Conservation (phyloP, 2,329 filamentous ascomycete species). For the Hyphodiscus sp. region DNA sequence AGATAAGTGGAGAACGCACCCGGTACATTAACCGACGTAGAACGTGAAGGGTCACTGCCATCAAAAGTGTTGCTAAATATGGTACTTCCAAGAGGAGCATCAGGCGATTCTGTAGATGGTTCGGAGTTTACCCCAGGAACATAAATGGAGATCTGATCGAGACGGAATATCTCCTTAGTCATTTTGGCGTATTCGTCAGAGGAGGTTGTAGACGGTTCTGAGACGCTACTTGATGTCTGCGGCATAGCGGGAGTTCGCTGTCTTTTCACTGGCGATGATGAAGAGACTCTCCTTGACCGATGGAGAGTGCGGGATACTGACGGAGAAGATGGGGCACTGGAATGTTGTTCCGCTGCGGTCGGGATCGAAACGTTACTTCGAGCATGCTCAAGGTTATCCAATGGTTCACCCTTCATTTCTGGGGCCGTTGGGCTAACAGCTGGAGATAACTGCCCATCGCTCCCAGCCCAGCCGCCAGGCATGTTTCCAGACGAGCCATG, state of each 20-base stretch:
- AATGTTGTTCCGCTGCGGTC: neutral
- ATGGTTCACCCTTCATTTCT: conserved; percentile 1
- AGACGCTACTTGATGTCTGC: conserved; percentile 19
- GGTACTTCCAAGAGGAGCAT: conserved; percentile 2
- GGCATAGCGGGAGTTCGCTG: conserved; percentile 10
- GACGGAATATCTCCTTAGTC: conserved; percentile 29
- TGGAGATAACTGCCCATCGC: conserved; percentile 9
- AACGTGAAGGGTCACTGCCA: conserved; percentile 20
- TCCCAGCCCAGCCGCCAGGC: conserved; percentile 25
- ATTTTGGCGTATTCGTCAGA: conserved; percentile 25
- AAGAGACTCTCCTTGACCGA: conserved; percentile 7
- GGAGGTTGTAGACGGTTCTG: conserved; percentile 22
- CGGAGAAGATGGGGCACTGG: conserved; percentile 2
- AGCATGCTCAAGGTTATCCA: conserved; percentile 25
- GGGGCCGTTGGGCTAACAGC: conserved; percentile 17
- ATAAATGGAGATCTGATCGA: conserved; percentile 32
- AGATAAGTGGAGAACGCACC: conserved; percentile 52
- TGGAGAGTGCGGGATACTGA: conserved; percentile 5
- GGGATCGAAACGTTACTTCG: conserved; percentile 6
- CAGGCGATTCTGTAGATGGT: conserved; percentile 1
- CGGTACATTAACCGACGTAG: conserved; percentile 46
- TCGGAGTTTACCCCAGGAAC: conserved; percentile 17
- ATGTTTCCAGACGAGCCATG: conserved; percentile 24
- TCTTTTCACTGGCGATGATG: neutral
- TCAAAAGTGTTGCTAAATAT: conserved; percentile 16